Percentiles rank a stretch among this genome's conserved stretches.
These are phyloP conservation scores for Cylindrodendrum hubeiense DNA, from an alignment of 2,329 filamentous ascomycete species.

Conservation along the genomic window DNA sequence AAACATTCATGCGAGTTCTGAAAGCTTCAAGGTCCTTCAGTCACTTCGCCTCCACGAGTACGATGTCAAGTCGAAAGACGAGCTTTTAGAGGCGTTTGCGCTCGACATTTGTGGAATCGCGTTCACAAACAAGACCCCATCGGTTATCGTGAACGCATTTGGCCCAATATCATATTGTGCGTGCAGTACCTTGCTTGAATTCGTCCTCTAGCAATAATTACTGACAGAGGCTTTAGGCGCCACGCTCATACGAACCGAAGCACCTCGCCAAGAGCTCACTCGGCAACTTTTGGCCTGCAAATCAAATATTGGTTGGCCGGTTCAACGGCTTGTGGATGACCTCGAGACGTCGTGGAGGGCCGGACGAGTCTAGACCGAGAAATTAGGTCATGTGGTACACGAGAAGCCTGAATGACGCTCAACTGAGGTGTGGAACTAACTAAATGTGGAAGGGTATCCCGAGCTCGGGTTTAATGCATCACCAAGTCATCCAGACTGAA, in stretches of 20 bases:
- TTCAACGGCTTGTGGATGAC: slow-evolving; percentile 49
- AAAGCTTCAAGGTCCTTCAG: slow-evolving; percentile 16
- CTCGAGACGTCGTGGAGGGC: slow-evolving; percentile 46
- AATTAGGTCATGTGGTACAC: not conserved
- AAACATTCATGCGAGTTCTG: slow-evolving; percentile 20
- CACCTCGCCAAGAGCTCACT: slow-evolving; percentile 48
- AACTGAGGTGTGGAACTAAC: not conserved
- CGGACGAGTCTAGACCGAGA: not conserved
- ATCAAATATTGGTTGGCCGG: slow-evolving; percentile 54
- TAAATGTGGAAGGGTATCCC: slow-evolving; percentile 36
- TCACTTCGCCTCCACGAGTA: slow-evolving; percentile 1
- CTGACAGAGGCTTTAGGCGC: slow-evolving; percentile 41
- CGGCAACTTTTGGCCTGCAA: slow-evolving; percentile 50
- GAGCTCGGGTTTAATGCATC: slow-evolving; percentile 41
- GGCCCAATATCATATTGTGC: slow-evolving; percentile 61
- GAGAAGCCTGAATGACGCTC: not conserved
- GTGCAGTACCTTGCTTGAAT: slow-evolving; percentile 23
- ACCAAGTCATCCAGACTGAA: not conserved
- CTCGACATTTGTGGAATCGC: slow-evolving; percentile 58
- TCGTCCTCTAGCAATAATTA: not conserved
- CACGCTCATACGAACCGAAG: slow-evolving; percentile 44
- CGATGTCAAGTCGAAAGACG: slow-evolving; percentile 16
- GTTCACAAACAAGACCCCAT: slow-evolving; percentile 55
- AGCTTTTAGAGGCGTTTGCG: slow-evolving; percentile 50
- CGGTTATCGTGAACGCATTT: slow-evolving; percentile 62